These are phyloP conservation scores for Papilionanthe hybrid DNA, from an alignment of 116 monocot genomes.

Conservation along the genomic window DNA sequence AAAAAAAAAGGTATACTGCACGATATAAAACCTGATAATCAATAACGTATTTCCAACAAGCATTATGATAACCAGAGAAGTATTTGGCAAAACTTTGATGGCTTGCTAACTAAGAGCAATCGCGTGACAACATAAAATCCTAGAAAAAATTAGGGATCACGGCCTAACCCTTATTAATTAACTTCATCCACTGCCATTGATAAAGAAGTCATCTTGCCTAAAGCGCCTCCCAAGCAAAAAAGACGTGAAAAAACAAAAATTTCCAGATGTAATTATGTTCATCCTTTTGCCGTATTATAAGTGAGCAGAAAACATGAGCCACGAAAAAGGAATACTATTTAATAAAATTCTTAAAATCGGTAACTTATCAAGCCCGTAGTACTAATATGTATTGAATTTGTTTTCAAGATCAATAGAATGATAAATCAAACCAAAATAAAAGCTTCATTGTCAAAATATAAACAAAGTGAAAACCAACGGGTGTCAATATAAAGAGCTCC, in stretches of 20 bases:
- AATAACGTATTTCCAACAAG: background rate
- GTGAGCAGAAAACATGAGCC: background rate
- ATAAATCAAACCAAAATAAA: constrained; percentile 2
- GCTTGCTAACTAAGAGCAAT: background rate
- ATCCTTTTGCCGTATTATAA: background rate
- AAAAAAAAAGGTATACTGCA: background rate
- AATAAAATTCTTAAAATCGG: background rate
- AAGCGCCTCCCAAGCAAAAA: background rate
- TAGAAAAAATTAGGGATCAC: too few relatives aligned
- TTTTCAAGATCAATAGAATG: background rate
- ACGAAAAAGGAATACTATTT: background rate
- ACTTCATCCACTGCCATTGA: background rate
- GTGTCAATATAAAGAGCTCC: background rate
- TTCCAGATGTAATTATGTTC: background rate
- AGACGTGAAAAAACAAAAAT: background rate
- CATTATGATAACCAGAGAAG: background rate
- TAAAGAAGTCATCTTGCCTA: background rate
- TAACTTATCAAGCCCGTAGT: background rate
- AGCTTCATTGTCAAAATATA: background rate
- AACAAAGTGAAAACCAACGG: background rate
- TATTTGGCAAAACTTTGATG: background rate
- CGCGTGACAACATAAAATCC: background rate
- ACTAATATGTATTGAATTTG: background rate
- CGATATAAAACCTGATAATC: background rate
- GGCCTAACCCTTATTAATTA: background rate